Conservation (phyloP, 2,329 filamentous ascomycete species). For the Nemania sp. region DNA sequence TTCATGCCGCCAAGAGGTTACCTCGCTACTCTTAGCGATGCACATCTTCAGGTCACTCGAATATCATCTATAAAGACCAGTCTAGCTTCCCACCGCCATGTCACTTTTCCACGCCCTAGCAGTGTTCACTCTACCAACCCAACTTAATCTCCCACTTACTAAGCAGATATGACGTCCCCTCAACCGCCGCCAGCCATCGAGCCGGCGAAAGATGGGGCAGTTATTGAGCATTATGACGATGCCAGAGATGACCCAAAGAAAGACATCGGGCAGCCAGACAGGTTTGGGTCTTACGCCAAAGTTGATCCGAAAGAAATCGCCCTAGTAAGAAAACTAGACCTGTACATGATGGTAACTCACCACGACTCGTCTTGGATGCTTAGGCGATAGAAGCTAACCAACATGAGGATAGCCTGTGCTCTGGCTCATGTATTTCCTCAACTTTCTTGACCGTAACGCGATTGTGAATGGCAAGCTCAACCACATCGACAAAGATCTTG, state of each 20-base stretch:
- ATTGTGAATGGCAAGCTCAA: conserved; percentile 61
- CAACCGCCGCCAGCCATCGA: conserved; percentile 4
- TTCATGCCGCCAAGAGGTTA: conserved; percentile 2
- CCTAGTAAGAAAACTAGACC: conserved; percentile 54
- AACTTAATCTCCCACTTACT: background rate
- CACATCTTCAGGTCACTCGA: conserved; percentile 4
- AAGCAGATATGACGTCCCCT: conserved; percentile 7
- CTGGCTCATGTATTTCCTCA: conserved; percentile 49
- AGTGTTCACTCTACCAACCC: background rate
- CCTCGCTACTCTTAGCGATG: conserved; percentile 1
- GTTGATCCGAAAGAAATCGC: conserved; percentile 53
- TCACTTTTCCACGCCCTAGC: background rate
- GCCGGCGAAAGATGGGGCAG: conserved; percentile 8
- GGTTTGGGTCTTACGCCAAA: conserved; percentile 51
- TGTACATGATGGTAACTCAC: conserved; percentile 50
- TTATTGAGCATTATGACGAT: conserved; percentile 27
- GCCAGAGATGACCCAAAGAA: conserved; percentile 24
- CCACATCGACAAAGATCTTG: conserved; percentile 56
- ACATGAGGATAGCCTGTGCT: conserved; percentile 48
- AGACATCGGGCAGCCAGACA: conserved; percentile 44
- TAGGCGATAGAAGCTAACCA: conserved; percentile 21
- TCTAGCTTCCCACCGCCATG: background rate
- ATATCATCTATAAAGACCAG: conserved; percentile 14
- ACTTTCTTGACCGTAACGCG: conserved; percentile 56
- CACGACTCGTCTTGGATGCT: conserved; percentile 11